A percentile compares a stretch with the other conserved stretches of the same genome.
These are phyloP conservation scores for Fusarium subtropicale DNA, from an alignment of 2,329 filamentous ascomycete genomes.

Conservation along the genomic window DNA sequence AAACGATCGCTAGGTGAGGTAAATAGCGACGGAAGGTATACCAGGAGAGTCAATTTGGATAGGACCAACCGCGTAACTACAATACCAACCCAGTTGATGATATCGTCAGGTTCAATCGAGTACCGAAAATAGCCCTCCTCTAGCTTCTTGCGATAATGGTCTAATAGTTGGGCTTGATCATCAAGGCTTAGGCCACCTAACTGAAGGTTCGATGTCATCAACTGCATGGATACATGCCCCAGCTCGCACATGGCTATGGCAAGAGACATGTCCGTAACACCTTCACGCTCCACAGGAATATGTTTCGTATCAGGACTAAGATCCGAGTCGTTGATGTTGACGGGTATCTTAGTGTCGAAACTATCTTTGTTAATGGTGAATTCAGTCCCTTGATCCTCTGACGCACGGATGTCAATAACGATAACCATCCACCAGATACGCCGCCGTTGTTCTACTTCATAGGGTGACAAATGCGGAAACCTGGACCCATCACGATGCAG, in stretches of 20 bases:
- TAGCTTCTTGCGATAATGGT: slow-evolving; percentile 58
- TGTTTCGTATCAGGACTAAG: slow-evolving; percentile 60
- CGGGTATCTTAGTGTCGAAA: slow-evolving; percentile 65
- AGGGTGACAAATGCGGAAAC: slow-evolving; percentile 64
- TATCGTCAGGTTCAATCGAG: slow-evolving; percentile 47
- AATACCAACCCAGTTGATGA: slow-evolving; percentile 55
- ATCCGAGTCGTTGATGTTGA: slow-evolving; percentile 69
- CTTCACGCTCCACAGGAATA: slow-evolving; percentile 60
- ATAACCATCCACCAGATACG: slow-evolving; percentile 72
- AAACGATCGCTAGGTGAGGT: slow-evolving; percentile 52
- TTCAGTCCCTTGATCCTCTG: slow-evolving; percentile 69
- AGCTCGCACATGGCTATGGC: slow-evolving; percentile 54
- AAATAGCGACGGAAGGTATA: slow-evolving; percentile 65
- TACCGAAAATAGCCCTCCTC: slow-evolving; percentile 59
- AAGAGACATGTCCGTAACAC: slow-evolving; percentile 65
- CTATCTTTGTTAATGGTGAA: slow-evolving; percentile 58
- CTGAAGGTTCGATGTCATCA: slow-evolving; percentile 51
- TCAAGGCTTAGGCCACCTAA: slow-evolving; percentile 50
- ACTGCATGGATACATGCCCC: slow-evolving; percentile 51
- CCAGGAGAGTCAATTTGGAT: slow-evolving; percentile 65
- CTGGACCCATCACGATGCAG: slow-evolving; percentile 68
- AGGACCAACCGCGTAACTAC: slow-evolving; percentile 59
- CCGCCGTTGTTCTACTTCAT: slow-evolving; percentile 71
- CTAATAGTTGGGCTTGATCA: slow-evolving; percentile 58
- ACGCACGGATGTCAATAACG: slow-evolving; percentile 68